Conservation (phyloP, 768 basidiomycete genomes). For the Hortiboletus flavorubellus region DNA sequence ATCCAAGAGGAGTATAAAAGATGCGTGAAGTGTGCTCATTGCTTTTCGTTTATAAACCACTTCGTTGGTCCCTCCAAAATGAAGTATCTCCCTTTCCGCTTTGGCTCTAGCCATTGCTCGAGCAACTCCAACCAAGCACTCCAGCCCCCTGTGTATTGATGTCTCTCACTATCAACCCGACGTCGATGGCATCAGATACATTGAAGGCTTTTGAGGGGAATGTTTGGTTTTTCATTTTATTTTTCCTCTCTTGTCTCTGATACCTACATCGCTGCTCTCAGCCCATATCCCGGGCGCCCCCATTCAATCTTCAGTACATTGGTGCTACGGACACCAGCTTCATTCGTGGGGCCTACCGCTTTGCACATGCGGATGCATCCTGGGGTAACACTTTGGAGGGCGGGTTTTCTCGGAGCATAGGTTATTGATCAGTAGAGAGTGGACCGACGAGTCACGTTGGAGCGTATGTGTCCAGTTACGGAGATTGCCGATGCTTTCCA, state of each 20-base stretch:
- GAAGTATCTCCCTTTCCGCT: conserved; percentile 17
- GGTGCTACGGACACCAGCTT: conserved; percentile 54
- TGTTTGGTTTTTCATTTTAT: conserved; percentile 29
- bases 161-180: conserved; percentile 48
- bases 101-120: conserved; percentile 13
- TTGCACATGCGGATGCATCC: conserved; percentile 50
- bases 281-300: conserved; percentile 17
- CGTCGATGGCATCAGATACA: conserved; percentile 59
- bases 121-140: conserved; percentile 28
- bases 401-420: too few species aligned
- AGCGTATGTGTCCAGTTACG: too few species aligned
- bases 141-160: conserved; percentile 49
- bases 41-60: not conserved
- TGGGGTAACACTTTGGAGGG: conserved; percentile 36
- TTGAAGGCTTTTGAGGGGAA: conserved; percentile 68
- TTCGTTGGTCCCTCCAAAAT: conserved; percentile 3
- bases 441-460: too few species aligned
- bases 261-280: not conserved
- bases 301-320: conserved; percentile 46
- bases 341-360: conserved; percentile 61
- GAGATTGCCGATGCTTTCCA: too few species aligned
- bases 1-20: conserved; percentile 11
- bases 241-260: not conserved
- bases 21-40: not conserved
- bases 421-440: too few species aligned